A percentile compares a stretch with the other conserved stretches of the same genome.
Conservation (phyloP, 305 asterid species). For the Fraxinus sp. region DNA sequence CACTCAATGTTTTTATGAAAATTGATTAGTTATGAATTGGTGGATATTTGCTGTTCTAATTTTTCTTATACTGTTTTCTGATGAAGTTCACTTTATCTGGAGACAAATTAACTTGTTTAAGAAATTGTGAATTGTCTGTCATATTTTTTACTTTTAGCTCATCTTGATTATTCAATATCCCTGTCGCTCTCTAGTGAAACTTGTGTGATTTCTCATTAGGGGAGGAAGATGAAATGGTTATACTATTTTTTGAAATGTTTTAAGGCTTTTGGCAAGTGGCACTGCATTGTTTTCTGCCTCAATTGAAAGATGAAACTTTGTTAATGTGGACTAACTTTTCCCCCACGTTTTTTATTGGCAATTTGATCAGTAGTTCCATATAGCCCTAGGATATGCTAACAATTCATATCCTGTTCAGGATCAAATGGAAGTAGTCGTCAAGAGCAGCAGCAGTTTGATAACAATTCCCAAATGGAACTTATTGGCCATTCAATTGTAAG, state of each 20-base stretch:
- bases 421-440: slow-evolving; percentile 40
- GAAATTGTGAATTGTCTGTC: not conserved
- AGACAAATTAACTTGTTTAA: not conserved
- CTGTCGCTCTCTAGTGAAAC: not conserved
- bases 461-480: slow-evolving; percentile 62
- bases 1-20: not conserved
- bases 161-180: not conserved
- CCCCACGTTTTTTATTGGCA: not conserved
- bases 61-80: not conserved
- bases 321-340: not conserved
- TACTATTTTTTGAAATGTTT: not conserved
- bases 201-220: not conserved
- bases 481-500: slow-evolving; percentile 80
- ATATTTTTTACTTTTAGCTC: not conserved
- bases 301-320: not conserved
- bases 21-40: not conserved
- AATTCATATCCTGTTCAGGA: slow-evolving; percentile 32
- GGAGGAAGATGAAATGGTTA: not conserved
- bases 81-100: not conserved
- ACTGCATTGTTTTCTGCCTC: not conserved
- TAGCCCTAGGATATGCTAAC: not conserved
- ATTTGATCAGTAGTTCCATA: not conserved
- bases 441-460: slow-evolving; percentile 43
- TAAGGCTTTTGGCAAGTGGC: not conserved
- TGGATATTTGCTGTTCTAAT: not conserved